Conservation (phyloP, 1,284 basidiomycete species). For the Cystobasidiaceae sp. region DNA sequence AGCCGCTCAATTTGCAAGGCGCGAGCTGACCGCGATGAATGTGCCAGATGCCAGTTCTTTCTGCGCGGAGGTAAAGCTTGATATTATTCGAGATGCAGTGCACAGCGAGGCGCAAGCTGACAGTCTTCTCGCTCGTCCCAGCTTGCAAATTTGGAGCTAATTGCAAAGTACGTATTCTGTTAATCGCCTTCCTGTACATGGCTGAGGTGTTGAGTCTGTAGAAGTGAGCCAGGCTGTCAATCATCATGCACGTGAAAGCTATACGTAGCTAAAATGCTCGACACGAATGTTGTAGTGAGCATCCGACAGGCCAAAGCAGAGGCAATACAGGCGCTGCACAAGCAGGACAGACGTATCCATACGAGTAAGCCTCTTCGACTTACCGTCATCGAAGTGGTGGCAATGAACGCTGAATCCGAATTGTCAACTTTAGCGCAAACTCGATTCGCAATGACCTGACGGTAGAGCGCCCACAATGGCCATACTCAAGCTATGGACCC, state of each 20-base stretch:
- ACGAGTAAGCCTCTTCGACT: conserved; percentile 24
- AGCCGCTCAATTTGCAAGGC: no score
- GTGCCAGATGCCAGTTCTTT: conserved; percentile 27
- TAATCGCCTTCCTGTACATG: no score
- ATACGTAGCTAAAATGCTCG: no score
- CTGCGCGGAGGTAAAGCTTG: conserved; percentile 13
- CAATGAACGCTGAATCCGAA: not conserved
- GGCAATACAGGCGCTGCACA: not conserved
- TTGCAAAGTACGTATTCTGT: conserved; percentile 50
- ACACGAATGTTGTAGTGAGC: no score
- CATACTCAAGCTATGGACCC: conserved; percentile 72
- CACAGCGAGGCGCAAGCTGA: not conserved
- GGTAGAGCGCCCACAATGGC: conserved; percentile 69
- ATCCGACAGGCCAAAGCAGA: no score
- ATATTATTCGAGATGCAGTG: not conserved
- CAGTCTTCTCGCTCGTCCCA: conserved; percentile 43
- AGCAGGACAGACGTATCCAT: conserved; percentile 41
- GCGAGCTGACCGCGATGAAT: not conserved
- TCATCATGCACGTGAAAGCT: no score
- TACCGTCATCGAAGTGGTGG: not conserved
- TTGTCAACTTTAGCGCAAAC: conserved; percentile 53
- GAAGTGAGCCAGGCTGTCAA: no score
- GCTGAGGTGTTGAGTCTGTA: no score
- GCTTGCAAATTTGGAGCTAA: conserved; percentile 44
- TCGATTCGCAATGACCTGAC: conserved; percentile 58